Evolutionary conservation across 306 rosid genomes (phyloP), one percentile per base, ranked within the genome.

Genomic region (Prosopis cineraria): DNA sequence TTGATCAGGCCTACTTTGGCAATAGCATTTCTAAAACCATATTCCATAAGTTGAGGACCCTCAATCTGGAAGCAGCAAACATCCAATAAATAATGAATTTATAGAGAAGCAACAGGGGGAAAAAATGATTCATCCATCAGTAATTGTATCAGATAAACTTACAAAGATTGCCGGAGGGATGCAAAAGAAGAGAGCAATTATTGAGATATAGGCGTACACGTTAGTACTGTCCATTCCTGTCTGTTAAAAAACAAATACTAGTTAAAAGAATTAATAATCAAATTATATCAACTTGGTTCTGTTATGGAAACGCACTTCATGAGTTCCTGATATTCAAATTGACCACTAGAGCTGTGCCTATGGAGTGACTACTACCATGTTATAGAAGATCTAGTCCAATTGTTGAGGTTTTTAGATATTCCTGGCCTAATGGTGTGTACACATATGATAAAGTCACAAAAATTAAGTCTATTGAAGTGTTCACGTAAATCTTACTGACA

Each of bases 161-260:
- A 91, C 93, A 40, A 91, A 45, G 67, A 86, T 48, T 24, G 96
- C 96, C 0, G 96, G 97, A 22, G 97, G 97, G 25, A 89, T 74
- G 85, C 97, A 91, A 68, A 87, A 44, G 53, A 88, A 47, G 55
- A 91, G 93, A 19, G 93, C 97, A n/a, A 91, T 91, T 11, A 91
- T 84, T n/a, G 96, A 89, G 70, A 77, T 91, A 72, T 91, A 91
- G 6, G 96, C 96, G 14, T 91, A 91, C 63, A 89, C 84, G 22
- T 91, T 91, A 3, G 97, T 91, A 47, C 93, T 91, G 86, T 89
- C 93, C 91, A 89, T 91, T 76, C 90, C 93, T 3, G 90, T 91
- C 96, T 91, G 89, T 72, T 44, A 36, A 52, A 58, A 52, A 58
- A 50, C 1, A 50, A 50, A 50, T 17, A 56, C 52, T 13, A 2